Conservation (phyloP, 2,329 filamentous ascomycete species). For the Fusarium sp. region DNA sequence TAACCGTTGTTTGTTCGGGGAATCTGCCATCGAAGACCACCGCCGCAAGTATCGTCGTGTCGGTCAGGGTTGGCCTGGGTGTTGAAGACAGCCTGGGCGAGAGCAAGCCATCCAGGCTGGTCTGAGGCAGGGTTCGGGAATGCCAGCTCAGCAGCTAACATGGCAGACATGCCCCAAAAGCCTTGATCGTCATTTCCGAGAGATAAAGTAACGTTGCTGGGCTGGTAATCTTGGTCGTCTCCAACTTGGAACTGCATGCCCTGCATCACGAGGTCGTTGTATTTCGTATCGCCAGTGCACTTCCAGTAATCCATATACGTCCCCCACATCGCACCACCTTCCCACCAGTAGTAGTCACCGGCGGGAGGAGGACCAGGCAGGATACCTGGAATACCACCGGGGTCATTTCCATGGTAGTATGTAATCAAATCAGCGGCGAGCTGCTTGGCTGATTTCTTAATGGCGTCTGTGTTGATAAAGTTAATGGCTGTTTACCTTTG, state of each 20-base stretch:
- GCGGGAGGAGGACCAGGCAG: constrained; percentile 59
- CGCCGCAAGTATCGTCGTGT: constrained; percentile 66
- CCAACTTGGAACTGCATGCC: constrained; percentile 66
- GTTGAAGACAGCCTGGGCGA: constrained; percentile 74
- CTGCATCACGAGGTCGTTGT: constrained; percentile 65
- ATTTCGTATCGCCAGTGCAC: constrained; percentile 67
- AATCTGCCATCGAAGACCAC: constrained; percentile 81
- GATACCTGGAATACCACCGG: constrained; percentile 60
- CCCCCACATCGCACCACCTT: constrained; percentile 71
- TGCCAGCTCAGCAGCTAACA: constrained; percentile 67
- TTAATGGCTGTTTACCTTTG: constrained; percentile 25
- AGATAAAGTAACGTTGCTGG: constrained; percentile 61
- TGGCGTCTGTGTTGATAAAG: constrained; percentile 47
- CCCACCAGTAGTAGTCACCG: constrained; percentile 74
- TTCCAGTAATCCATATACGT: constrained; percentile 73
- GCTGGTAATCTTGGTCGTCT: constrained; percentile 65
- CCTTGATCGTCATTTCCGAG: constrained; percentile 74
- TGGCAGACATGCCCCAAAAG: constrained; percentile 74
- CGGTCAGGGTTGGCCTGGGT: constrained; percentile 65
- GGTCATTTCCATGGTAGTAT: constrained; percentile 60
- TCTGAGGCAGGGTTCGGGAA: constrained; percentile 65
- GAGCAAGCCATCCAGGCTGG: constrained; percentile 64
- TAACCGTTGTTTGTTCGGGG: constrained; percentile 79
- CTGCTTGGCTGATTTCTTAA: constrained; percentile 53
- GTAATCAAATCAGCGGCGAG: constrained; percentile 59